Evolutionary conservation across 495 filamentous ascomycete species (phyloP), one percentile per base, ranked within the genome.

Genomic region (Cairneyella variabilis): DNA sequence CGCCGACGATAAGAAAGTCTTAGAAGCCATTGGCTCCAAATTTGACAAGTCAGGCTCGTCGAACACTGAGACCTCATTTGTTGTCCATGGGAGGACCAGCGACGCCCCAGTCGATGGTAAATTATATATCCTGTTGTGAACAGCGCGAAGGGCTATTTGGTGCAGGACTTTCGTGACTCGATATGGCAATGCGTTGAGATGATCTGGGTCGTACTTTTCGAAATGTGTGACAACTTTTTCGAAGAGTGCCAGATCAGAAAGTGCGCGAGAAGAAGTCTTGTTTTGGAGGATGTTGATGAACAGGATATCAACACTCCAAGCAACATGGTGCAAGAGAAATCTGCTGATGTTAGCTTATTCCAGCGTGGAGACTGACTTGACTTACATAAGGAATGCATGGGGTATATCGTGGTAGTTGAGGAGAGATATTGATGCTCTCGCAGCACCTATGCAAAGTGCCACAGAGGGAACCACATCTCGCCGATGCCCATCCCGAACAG

Each of bases 271-370:
- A 18, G 16, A 34, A 10, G 21, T 23, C 16, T 49, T 49, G 21
- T 49, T 49, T 27, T 49, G 47, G 6, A 49, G 20, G n/a, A 49
- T 49, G 16, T 49, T 49, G 18, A 49, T 49, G 20, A 49, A 49
- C 3, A 49, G 32, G 22, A 49, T 38, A 49, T 49, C 47, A 6
- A 49, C 47, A 38, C 47, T 49, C 47, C 47, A 49, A 20, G 47
- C 47, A 39, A 49, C 32, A 18, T 49, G 47, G 20, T 49, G 30
- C 14, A 49, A 8, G 6, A 49, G 47, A 23, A 37, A 49, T 7
- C 47, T 49, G 16, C 7, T 32, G 6, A 6, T 7, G 28, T 32
- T 32, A 32, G 28, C 14, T 14, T 32, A 32, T 6, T 32, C 14
- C 28, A 32, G 30, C 12, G 8, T n/a, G 11, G 25, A 11, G 26